phyloP scores from a whole-genome alignment of 805 yeast species.

The Yamadazyma phyllophila region DNA sequence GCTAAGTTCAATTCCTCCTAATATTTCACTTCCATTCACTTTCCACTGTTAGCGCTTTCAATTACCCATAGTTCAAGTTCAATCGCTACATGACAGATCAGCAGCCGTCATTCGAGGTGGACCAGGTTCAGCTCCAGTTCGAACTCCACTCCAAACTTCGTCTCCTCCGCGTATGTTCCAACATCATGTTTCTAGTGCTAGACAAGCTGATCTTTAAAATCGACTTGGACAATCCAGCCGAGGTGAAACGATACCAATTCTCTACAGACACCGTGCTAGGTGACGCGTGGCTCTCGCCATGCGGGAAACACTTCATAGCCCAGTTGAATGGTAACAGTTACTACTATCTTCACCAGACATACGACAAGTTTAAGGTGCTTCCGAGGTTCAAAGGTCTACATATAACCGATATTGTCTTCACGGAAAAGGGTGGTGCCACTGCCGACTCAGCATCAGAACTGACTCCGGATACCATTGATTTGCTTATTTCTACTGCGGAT shows the following conservation, averaged over 20 bases:
- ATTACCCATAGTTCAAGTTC: too few relatives aligned
- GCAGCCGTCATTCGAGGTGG: conserved; percentile 28
- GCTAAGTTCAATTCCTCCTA: too few relatives aligned
- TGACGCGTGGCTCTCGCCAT: conserved; percentile 37
- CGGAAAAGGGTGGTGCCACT: neutral
- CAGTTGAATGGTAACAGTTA: conserved; percentile 24
- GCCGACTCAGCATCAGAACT: neutral
- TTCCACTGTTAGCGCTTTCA: too few relatives aligned
- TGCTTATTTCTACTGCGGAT: conserved; percentile 29
- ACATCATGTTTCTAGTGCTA: conserved; percentile 33
- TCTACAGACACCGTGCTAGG: conserved; percentile 22
- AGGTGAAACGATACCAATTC: conserved; percentile 22
- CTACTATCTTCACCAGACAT: conserved; percentile 31
- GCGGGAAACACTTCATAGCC: conserved; percentile 32
- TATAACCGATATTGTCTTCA: conserved; percentile 21
- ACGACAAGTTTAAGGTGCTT: conserved; percentile 31
- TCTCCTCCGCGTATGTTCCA: conserved; percentile 28
- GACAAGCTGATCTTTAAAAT: conserved; percentile 24
- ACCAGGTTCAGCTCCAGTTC: conserved; percentile 41
- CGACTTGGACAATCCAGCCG: conserved; percentile 35
- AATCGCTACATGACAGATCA: conserved; percentile 4
- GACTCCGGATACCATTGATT: conserved; percentile 25
- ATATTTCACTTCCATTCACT: too few relatives aligned
- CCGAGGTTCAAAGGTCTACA: conserved; percentile 31
- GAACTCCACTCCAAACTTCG: conserved; percentile 24